These are phyloP conservation scores for Ceriops zippeliana DNA, from an alignment of 345 rosid species.

Conservation along the genomic window DNA sequence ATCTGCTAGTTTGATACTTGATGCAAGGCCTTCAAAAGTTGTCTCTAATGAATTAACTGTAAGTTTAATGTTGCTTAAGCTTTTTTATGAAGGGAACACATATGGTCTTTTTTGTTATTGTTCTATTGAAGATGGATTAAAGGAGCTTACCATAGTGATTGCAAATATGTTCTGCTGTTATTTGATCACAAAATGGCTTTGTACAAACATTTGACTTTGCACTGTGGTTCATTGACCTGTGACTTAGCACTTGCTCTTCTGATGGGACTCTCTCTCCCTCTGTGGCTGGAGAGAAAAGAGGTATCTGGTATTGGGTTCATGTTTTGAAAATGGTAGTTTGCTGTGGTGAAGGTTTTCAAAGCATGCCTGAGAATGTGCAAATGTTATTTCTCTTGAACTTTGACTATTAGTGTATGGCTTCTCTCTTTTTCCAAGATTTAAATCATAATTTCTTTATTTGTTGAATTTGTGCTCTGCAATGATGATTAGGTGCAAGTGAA, in stretches of 20 bases:
- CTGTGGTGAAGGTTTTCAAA: no score
- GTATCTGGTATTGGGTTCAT: no score
- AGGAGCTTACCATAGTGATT: no score
- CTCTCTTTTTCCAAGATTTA: background rate
- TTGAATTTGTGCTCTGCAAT: constrained; percentile 19
- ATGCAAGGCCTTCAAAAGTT: constrained; percentile 94
- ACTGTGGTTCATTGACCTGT: background rate
- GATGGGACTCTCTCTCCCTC: background rate
- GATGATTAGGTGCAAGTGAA: constrained; percentile 79
- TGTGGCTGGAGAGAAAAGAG: background rate
- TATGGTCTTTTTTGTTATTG: background rate
- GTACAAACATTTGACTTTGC: background rate
- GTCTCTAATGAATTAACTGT: constrained; percentile 85
- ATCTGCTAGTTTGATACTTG: constrained; percentile 82
- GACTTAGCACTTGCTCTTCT: background rate
- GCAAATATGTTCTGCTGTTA: no score
- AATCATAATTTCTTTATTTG: background rate
- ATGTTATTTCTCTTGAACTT: background rate
- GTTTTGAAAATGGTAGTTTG: no score
- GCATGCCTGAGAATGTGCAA: background rate
- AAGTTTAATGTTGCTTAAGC: constrained; percentile 37
- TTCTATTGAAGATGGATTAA: no score
- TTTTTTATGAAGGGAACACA: background rate
- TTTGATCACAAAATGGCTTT: no score
- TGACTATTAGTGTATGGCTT: background rate